Conservation (phyloP, 805 yeast species). For the Saturnispora ahearnii region DNA sequence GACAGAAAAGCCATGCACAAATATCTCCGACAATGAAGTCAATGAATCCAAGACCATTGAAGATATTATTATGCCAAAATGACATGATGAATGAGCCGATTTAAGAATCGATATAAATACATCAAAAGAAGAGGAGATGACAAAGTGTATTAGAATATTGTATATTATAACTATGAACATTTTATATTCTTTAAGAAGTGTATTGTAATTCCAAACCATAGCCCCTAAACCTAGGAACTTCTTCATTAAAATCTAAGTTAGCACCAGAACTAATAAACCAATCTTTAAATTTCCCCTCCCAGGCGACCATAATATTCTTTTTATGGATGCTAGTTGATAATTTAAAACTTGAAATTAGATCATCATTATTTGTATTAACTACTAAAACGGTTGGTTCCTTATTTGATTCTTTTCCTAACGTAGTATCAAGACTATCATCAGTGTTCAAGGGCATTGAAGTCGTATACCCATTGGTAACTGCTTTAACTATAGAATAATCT, state of each 20-base stretch:
- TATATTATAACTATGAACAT: background rate
- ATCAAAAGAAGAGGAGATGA: background rate
- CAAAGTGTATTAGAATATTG: background rate
- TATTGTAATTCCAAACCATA: slow-evolving; percentile 58
- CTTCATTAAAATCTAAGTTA: slow-evolving; percentile 36
- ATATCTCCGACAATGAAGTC: no score
- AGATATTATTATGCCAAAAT: no score
- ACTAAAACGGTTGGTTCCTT: background rate
- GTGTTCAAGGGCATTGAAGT: background rate
- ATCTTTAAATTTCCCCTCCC: slow-evolving; percentile 85
- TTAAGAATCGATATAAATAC: no score
- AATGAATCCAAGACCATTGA: no score
- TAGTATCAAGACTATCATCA: background rate
- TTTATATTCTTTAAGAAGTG: slow-evolving; percentile 35
- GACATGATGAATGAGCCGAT: no score
- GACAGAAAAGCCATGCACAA: no score
- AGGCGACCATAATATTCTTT: slow-evolving; percentile 51
- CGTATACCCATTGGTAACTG: background rate
- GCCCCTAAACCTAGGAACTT: slow-evolving; percentile 38
- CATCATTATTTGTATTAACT: slow-evolving; percentile 1
- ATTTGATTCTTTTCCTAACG: background rate
- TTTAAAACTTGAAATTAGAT: slow-evolving; percentile 52
- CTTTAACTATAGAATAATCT: slow-evolving; percentile 5
- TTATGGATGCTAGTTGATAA: slow-evolving; percentile 61
- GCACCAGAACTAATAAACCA: slow-evolving; percentile 72